phyloP scores from a whole-genome alignment of 805 yeast species.

The Ogataea naganishii region DNA sequence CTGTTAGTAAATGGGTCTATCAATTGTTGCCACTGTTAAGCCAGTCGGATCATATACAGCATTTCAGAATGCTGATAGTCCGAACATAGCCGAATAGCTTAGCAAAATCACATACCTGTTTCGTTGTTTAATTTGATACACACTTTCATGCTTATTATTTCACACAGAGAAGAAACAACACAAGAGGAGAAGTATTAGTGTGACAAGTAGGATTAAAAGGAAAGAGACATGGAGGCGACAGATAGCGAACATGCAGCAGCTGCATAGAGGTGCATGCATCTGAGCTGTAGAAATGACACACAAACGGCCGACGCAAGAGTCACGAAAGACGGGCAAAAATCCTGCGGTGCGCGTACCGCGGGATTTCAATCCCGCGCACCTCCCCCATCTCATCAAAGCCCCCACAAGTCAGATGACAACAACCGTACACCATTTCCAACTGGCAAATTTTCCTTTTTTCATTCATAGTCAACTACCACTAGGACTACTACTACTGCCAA shows the following conservation, averaged over 20 bases:
- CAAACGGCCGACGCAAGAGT: slow-evolving; percentile 1
- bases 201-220: too few relatives aligned
- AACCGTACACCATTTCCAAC: slow-evolving; percentile 1
- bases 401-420: too few relatives aligned
- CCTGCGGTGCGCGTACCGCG: neutral
- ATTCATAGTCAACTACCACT: slow-evolving; percentile 4
- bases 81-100: neutral
- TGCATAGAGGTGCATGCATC: slow-evolving; percentile 1
- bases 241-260: slow-evolving; percentile 1
- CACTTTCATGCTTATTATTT: slow-evolving; percentile 37
- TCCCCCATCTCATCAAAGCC: too few relatives aligned
- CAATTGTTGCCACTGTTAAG: too few relatives aligned
- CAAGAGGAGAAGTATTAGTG: too few relatives aligned
- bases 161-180: too few relatives aligned
- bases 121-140: slow-evolving; percentile 30
- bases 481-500: neutral
- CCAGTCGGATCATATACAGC: too few relatives aligned
- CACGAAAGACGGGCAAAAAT: slow-evolving; percentile 1
- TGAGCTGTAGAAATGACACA: slow-evolving; percentile 1
- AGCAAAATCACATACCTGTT: slow-evolving; percentile 2
- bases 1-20: slow-evolving; percentile 5
- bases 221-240: neutral
- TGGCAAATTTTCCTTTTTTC: slow-evolving; percentile 11
- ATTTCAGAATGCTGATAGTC: neutral
- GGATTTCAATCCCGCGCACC: neutral